Evolutionary conservation across 116 monocot genomes (phyloP).

Genomic region (Thalassia testudinum): DNA sequence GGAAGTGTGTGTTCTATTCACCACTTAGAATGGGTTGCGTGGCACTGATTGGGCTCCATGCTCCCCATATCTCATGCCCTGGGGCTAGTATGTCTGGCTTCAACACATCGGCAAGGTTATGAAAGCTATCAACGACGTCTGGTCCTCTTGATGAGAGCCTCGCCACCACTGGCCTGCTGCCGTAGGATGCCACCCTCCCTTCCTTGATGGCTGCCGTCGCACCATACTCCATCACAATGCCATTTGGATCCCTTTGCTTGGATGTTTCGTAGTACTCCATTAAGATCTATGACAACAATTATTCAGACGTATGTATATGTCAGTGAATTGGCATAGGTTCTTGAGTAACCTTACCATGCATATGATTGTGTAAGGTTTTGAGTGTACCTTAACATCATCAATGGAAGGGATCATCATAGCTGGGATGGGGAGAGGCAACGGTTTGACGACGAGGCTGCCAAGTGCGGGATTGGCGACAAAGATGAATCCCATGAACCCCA

Average conservation of each 20-base stretch:
- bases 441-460: slow-evolving; percentile 52
- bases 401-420: slow-evolving; percentile 47
- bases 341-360: too few species aligned
- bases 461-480: slow-evolving; percentile 42
- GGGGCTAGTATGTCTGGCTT: slow-evolving; percentile 81
- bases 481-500: slow-evolving; percentile 55
- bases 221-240: slow-evolving; percentile 9
- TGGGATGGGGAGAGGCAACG: slow-evolving; percentile 52
- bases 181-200: slow-evolving; percentile 41
- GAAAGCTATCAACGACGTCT: slow-evolving; percentile 18
- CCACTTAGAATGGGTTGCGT: slow-evolving; percentile 34
- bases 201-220: slow-evolving; percentile 45
- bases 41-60: slow-evolving; percentile 59
- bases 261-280: slow-evolving; percentile 48
- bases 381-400: slow-evolving; percentile 27
- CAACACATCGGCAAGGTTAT: slow-evolving; percentile 45
- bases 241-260: slow-evolving; percentile 11
- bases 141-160: slow-evolving; percentile 76
- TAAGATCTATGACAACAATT: slow-evolving; percentile 27
- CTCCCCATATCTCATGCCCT: slow-evolving; percentile 70
- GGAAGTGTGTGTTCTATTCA: background rate
- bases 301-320: background rate
- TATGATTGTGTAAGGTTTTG: background rate
- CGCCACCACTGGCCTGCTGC: slow-evolving; percentile 22
- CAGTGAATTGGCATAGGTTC: background rate